A percentile compares a stretch with the other conserved stretches of the same genome.
Conservation (phyloP, 2,329 filamentous ascomycete species). For the Colletotrichum sp. region DNA sequence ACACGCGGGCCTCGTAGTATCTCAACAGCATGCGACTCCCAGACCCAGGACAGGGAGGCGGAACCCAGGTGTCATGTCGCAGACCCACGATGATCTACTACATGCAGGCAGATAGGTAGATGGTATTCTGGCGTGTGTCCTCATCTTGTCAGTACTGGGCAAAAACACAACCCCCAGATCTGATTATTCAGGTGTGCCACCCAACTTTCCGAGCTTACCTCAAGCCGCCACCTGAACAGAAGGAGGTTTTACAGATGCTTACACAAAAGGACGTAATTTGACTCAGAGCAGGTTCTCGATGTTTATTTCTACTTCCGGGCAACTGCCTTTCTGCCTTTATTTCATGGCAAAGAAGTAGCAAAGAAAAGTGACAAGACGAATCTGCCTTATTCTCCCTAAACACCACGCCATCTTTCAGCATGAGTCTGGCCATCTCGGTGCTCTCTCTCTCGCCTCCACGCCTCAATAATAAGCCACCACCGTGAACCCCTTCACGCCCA, state of each 20-base stretch:
- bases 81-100: background rate
- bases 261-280: background rate
- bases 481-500: background rate
- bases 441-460: background rate
- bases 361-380: no score
- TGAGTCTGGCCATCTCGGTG: background rate
- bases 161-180: background rate
- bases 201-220: background rate
- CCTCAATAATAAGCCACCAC: background rate
- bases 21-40: background rate
- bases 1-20: background rate
- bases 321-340: background rate
- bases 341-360: background rate
- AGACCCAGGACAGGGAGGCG: background rate
- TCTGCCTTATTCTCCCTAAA: no score
- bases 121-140: background rate
- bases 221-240: background rate
- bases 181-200: background rate
- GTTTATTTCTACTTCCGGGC: fast-evolving
- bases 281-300: background rate
- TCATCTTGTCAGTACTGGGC: background rate
- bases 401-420: no score
- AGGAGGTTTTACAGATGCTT: background rate
- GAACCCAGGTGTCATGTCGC: background rate
- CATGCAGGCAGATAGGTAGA: background rate